phyloP scores from a whole-genome alignment of 495 filamentous ascomycete species.

The Apiosordaria backusii region DNA sequence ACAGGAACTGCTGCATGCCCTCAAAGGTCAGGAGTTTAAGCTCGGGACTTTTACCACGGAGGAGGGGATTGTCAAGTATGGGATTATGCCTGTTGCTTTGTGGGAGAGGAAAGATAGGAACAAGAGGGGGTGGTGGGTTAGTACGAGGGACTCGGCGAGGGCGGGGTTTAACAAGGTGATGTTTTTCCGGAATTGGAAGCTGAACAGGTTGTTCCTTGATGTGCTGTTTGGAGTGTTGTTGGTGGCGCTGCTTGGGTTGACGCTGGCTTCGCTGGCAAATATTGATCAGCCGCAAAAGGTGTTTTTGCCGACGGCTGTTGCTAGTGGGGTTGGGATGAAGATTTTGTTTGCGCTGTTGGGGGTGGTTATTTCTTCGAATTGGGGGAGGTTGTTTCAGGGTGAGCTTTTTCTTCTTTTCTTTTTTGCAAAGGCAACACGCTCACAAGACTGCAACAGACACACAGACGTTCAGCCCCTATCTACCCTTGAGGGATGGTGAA shows the following conservation, averaged over 20 bases:
- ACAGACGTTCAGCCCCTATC: conserved; percentile 23
- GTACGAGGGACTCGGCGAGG: not conserved
- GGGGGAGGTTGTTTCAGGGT: conserved; percentile 22
- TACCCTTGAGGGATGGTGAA: conserved; percentile 13
- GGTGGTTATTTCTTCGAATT: conserved; percentile 20
- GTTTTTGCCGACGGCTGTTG: conserved; percentile 12
- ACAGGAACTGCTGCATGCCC: conserved; percentile 14
- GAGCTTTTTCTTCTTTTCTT: not conserved
- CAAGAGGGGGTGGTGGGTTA: not conserved
- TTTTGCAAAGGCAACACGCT: not conserved
- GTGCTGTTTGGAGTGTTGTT: conserved; percentile 12
- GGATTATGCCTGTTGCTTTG: conserved; percentile 26
- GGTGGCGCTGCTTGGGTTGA: conserved; percentile 21
- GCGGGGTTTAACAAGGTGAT: not conserved
- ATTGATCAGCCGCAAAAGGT: conserved; percentile 19
- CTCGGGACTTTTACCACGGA: conserved; percentile 23
- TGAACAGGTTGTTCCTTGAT: conserved; percentile 21
- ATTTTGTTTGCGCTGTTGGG: conserved; percentile 23
- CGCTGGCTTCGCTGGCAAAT: conserved; percentile 14
- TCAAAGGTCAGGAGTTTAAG: conserved; percentile 23
- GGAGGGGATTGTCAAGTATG: conserved; percentile 20
- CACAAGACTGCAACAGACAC: conserved; percentile 6
- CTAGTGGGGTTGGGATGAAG: conserved; percentile 16
- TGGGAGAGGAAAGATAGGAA: conserved; percentile 10
- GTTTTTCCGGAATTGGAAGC: conserved; percentile 13